Conservation (phyloP, 208 protist species). For the Trichomonas tenax region DNA sequence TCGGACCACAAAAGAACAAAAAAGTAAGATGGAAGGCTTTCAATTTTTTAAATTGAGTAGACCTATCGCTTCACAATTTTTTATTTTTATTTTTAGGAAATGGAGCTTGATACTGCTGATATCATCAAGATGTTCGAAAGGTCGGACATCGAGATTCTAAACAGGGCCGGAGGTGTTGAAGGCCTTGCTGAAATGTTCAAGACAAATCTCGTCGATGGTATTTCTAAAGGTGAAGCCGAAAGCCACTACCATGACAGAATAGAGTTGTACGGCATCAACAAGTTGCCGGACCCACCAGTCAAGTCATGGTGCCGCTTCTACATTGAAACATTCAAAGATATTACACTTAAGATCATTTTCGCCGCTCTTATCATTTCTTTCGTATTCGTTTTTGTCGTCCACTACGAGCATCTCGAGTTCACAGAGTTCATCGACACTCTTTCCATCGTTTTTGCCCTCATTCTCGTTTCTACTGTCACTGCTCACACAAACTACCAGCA, state of each 20-base stretch:
- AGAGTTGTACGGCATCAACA: background rate
- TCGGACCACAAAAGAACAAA: too few species aligned
- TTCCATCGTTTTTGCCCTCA: background rate
- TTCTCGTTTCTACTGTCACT: background rate
- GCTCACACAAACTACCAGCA: background rate
- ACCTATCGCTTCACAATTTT: background rate
- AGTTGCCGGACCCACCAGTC: background rate
- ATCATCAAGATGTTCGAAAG: background rate
- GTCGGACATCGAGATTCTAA: background rate
- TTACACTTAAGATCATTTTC: background rate
- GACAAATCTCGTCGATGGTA: background rate
- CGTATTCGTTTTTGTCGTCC: background rate
- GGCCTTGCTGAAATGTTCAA: background rate
- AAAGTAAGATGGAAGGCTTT: too few species aligned
- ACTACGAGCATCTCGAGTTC: background rate
- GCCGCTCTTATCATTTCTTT: background rate
- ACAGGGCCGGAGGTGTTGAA: background rate
- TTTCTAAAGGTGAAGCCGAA: background rate
- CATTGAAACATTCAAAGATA: conserved; percentile 9
- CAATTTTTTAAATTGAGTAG: too few species aligned
- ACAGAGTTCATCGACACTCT: background rate
- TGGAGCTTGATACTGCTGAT: background rate
- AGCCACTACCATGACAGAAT: background rate
- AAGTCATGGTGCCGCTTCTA: background rate
- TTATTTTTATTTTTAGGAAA: background rate